Evolutionary conservation across 2,329 filamentous ascomycete species (phyloP), one percentile per base, ranked within the genome.

Genomic region (Colletotrichum gigasporum): DNA sequence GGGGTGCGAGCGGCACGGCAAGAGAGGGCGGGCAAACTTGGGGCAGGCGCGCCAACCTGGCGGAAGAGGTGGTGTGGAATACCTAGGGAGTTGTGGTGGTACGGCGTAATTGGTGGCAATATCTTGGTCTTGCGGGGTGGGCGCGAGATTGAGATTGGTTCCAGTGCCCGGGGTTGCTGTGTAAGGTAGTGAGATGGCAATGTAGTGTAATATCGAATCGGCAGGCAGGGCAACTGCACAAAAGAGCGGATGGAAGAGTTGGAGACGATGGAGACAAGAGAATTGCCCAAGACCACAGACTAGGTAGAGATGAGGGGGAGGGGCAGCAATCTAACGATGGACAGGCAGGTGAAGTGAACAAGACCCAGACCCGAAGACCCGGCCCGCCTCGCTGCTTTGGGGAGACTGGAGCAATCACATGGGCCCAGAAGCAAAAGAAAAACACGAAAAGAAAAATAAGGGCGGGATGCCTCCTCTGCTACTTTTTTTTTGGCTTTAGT

Each of bases 41-140:
- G 60, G 52, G 42, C 16, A 58, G 35, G 34, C 42, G 58, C 35
- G 42, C 53, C 44, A 50, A 63, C 34, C 26, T 28, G 30, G 52
- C 28, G 42, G 32, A 32, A 32, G 41, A 22, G 30, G 45, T 42
- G 39, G 44, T 30, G 42, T 32, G 34, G 32, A n/a, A 53, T 12
- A 32, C n/a, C n/a, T n/a, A n/a, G n/a, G n/a, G n/a, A n/a, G n/a
- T n/a, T n/a, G n/a, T n/a, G n/a, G n/a, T n/a, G n/a, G n/a, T n/a
- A 20, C 34, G 10, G 22, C 54, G 22, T 54, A 54, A 64, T 64
- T 64, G 61, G 61, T 64, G 61, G 56, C 41, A 64, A 64, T 61
- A 50, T 44, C 39, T 53, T 18, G 32, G 34, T n/a, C 16, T 35
- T 11, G 45, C 22, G 20, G 58, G 24, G 44, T n/a, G n/a, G n/a